Evolutionary conservation across 2,329 filamentous ascomycete species (phyloP), one percentile per base, ranked within the genome.

Genomic region (Xylogone sp.): DNA sequence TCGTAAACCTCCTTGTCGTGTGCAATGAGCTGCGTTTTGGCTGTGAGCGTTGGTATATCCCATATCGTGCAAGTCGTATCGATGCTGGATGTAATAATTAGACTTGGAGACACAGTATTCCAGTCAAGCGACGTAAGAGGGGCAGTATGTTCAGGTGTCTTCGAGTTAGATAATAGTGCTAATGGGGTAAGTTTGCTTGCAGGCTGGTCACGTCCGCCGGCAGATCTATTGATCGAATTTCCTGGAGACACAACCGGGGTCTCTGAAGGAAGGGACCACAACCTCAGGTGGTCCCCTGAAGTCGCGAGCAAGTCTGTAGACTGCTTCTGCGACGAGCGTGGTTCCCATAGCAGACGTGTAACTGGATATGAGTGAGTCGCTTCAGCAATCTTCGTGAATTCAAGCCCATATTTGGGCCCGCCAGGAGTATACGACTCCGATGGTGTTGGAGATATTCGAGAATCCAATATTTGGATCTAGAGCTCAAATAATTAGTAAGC

Each of bases 1-100:
- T 99, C 94, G 65, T 96, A 99, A 5, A 99, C 94, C 71, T 99
- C 94, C 71, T 97, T 97, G 73, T 99, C 94, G 69, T 99, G 94
- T 19, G 94, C 94, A 70, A 99, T 99, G 44, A 99, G 77, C 69
- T 99, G 94, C 2, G 94, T 99, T 73, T 99, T 99, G 48, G 94
- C 94, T 1, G 94, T 99, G 56, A 99, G 77, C 1, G 94, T 97
- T 3, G 94, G 94, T 51, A 99, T 99, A 68, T 99, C 94, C 94
- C 94, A 99, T 59, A 99, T 99, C 3, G 94, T 99, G 72, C 94
- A 99, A 5, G 94, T 99, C 1, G 94, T 99, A 67, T 99, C 94
- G 65, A 99, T 99, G 68, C 92, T 97, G 3, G 92, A 97, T 1
- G 94, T 99, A 64, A 99, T 99, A 66, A 99, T 99, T 49, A 99